phyloP scores from a whole-genome alignment of 129 eudicot species.

The Helianthus tuberosus region DNA sequence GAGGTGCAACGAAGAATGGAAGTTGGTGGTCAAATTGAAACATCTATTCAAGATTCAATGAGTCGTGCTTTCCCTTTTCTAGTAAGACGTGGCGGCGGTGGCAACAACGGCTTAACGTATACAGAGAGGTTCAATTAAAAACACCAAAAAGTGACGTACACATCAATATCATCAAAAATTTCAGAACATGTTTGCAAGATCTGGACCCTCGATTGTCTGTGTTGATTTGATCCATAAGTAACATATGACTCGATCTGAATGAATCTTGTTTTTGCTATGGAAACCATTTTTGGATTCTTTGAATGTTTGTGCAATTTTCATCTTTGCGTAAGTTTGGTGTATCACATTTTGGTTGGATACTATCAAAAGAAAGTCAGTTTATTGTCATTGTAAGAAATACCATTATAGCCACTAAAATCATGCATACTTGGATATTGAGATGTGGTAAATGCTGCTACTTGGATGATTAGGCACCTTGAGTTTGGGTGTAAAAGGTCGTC shows the following conservation, averaged over 20 bases:
- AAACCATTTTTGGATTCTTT: background rate
- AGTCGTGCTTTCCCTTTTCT: constrained; percentile 15
- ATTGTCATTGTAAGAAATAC: background rate
- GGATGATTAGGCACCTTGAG: no score
- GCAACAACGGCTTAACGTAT: background rate
- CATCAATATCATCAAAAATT: no score
- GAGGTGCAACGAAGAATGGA: no score
- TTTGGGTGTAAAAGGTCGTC: no score
- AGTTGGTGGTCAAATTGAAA: no score
- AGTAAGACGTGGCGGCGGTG: background rate
- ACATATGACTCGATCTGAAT: background rate
- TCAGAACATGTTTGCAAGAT: no score
- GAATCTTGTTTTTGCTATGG: background rate
- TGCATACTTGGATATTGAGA: no score
- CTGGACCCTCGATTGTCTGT: background rate
- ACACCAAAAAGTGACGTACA: background rate
- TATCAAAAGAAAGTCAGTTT: background rate
- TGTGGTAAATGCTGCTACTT: no score
- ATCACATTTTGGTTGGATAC: background rate
- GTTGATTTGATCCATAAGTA: background rate
- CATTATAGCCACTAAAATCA: no score
- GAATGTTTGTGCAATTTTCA: background rate
- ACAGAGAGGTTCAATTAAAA: background rate
- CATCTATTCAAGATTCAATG: constrained; percentile 81
- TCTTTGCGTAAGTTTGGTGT: background rate